phyloP scores from a whole-genome alignment of 495 filamentous ascomycete genomes.

The Xylaria flabelliformis region DNA sequence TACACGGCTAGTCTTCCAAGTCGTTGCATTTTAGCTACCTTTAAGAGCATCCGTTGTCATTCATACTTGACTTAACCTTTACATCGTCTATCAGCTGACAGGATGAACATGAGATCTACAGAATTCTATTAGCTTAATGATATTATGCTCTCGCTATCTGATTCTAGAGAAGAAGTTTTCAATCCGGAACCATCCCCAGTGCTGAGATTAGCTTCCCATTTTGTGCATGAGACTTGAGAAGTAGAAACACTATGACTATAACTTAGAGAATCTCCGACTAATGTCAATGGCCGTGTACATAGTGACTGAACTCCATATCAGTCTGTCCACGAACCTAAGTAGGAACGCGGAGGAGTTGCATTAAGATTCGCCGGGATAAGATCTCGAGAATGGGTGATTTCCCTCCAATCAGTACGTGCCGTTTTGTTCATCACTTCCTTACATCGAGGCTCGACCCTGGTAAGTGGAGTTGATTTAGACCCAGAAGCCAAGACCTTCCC shows the following conservation, averaged over 20 bases:
- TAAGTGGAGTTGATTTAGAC: slow-evolving; percentile 19
- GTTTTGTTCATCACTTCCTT: neutral
- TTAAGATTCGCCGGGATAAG: neutral
- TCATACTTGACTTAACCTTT: neutral
- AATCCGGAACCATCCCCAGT: neutral
- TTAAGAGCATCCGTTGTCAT: neutral
- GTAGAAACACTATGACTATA: neutral
- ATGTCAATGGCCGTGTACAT: neutral
- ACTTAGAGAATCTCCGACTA: neutral
- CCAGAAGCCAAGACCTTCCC: neutral
- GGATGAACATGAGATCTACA: neutral
- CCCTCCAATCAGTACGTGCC: slow-evolving; percentile 18
- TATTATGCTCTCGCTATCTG: neutral
- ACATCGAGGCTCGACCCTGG: neutral
- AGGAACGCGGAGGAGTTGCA: neutral
- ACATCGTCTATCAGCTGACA: neutral
- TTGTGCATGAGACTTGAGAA: neutral
- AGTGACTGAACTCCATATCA: neutral
- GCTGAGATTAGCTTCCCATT: neutral
- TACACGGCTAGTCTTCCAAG: neutral
- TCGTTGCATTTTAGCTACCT: neutral
- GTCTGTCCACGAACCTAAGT: neutral
- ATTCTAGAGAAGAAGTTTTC: neutral
- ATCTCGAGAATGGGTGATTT: neutral
- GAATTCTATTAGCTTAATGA: neutral